Percentiles rank a stretch among this genome's conserved stretches.
Conservation (phyloP, 1,284 basidiomycete species). For the Sanghuangporus baumii region DNA sequence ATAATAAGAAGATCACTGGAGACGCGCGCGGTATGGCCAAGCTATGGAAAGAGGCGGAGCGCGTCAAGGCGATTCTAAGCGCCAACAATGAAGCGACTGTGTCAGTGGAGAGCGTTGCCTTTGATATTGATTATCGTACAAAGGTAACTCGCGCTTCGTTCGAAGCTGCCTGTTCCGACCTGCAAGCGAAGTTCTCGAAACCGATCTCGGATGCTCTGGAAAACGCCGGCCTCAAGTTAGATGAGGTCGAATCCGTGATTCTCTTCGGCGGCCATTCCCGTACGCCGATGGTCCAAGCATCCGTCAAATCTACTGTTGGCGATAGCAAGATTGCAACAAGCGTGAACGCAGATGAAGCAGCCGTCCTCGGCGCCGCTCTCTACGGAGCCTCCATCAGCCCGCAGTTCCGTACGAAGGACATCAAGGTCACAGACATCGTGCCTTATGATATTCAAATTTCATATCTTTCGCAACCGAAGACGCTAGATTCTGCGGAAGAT, state of each 20-base stretch:
- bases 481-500: slow-evolving; percentile 19
- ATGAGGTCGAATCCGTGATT: slow-evolving; percentile 84
- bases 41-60: slow-evolving; percentile 87
- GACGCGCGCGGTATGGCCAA: slow-evolving; percentile 90
- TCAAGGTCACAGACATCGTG: slow-evolving; percentile 75
- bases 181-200: slow-evolving; percentile 56
- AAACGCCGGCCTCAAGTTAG: slow-evolving; percentile 54
- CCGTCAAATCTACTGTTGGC: slow-evolving; percentile 72
- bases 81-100: slow-evolving; percentile 82
- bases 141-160: slow-evolving; percentile 75
- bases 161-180: slow-evolving; percentile 64
- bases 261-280: slow-evolving; percentile 87
- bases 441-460: slow-evolving; percentile 72
- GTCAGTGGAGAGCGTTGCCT: slow-evolving; percentile 81
- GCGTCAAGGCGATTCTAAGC: slow-evolving; percentile 90
- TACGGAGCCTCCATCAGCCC: slow-evolving; percentile 87
- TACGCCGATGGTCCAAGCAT: slow-evolving; percentile 87
- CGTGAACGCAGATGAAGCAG: slow-evolving; percentile 96
- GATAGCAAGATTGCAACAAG: slow-evolving; percentile 85
- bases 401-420: slow-evolving; percentile 95
- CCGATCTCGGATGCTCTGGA: slow-evolving; percentile 78
- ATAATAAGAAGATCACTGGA: slow-evolving; percentile 56
- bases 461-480: slow-evolving; percentile 59
- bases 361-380: slow-evolving; percentile 89
- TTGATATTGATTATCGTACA: slow-evolving; percentile 87